These are phyloP conservation scores for Quercus agrifolia DNA, from an alignment of 306 rosid genomes.

Conservation along the genomic window DNA sequence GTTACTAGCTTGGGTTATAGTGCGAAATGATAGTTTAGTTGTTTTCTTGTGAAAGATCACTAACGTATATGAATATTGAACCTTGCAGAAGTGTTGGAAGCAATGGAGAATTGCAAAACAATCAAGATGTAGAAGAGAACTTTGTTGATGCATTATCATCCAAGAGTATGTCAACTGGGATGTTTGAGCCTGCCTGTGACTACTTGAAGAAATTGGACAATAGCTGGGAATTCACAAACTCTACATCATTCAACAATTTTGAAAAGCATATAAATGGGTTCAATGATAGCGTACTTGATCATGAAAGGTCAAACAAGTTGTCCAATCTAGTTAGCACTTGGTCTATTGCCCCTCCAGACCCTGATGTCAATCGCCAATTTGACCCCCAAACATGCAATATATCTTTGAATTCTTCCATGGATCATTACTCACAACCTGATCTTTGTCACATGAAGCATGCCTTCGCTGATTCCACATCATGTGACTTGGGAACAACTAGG, in stretches of 20 bases:
- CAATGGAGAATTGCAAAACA: conserved; percentile 44
- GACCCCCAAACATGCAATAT: conserved; percentile 36
- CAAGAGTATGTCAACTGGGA: conserved; percentile 40
- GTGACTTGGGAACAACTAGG: conserved; percentile 11
- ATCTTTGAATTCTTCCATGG: conserved; percentile 35
- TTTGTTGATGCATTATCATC: conserved; percentile 62
- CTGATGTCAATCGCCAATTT: conserved; percentile 41
- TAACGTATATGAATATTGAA: background rate
- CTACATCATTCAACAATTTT: conserved; percentile 44
- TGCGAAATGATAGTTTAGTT: too few relatives aligned
- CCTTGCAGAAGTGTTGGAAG: conserved; percentile 54
- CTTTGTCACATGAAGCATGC: conserved; percentile 29
- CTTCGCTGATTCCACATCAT: conserved; percentile 26
- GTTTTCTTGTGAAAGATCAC: background rate
- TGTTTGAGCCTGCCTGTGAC: conserved; percentile 71
- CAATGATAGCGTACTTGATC: conserved; percentile 36
- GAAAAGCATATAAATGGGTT: conserved; percentile 53
- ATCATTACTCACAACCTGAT: conserved; percentile 32
- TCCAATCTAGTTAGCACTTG: conserved; percentile 76
- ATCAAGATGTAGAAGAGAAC: conserved; percentile 60
- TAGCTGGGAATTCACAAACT: conserved; percentile 52
- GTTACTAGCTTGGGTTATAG: too few relatives aligned
- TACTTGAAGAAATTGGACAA: conserved; percentile 78
- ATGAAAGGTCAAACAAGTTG: conserved; percentile 58
- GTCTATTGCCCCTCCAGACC: conserved; percentile 87